Percentiles rank a stretch among this genome's conserved stretches.
Conservation (phyloP, 352 stramenopile genomes). For the Blastocystis sp. region DNA sequence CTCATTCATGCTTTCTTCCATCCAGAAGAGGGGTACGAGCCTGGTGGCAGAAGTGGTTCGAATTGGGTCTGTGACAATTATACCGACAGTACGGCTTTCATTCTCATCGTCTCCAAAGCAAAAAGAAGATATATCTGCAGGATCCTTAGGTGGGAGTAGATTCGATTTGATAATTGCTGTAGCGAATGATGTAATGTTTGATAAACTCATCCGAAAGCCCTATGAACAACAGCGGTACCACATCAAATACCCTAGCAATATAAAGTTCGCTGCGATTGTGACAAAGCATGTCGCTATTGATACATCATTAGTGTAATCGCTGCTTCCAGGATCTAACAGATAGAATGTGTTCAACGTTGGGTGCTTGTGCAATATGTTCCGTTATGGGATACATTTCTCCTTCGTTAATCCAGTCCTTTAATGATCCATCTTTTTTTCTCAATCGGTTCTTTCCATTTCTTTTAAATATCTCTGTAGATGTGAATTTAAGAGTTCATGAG, state of each 20-base stretch:
- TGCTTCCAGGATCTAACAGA: background rate
- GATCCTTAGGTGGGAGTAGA: background rate
- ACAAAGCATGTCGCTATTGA: constrained; percentile 19
- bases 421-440: constrained; percentile 1
- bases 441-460: constrained; percentile 55
- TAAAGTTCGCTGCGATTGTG: constrained; percentile 9
- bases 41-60: background rate
- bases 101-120: background rate
- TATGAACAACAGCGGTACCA: constrained; percentile 27
- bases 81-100: background rate
- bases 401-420: background rate
- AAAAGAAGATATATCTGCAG: background rate
- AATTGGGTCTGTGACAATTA: background rate
- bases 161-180: background rate
- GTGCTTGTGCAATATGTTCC: constrained; percentile 34
- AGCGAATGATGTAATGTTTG: constrained; percentile 56
- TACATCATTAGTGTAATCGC: constrained; percentile 21
- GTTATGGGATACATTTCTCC: constrained; percentile 12
- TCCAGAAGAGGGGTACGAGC: too few species aligned
- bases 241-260: constrained; percentile 23
- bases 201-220: constrained; percentile 36
- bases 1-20: too few species aligned
- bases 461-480: background rate
- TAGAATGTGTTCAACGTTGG: constrained; percentile 34
- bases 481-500: background rate